Evolutionary conservation across 2,329 filamentous ascomycete species (phyloP).

Genomic region (Ophiostoma piceae): DNA sequence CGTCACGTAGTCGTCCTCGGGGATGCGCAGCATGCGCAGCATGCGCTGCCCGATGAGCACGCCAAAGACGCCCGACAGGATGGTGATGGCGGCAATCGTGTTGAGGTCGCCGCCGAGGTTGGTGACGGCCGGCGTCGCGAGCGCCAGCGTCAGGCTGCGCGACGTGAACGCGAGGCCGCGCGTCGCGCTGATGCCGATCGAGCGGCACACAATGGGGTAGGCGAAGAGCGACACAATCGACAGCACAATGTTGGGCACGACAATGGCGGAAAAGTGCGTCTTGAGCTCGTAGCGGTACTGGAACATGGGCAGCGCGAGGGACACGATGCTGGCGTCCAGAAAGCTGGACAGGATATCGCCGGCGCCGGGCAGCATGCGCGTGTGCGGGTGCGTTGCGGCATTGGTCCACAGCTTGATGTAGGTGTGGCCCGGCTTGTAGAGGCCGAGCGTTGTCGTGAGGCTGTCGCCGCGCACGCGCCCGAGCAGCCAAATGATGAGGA

Average conservation of each 20-base stretch:
- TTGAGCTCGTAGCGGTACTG: slow-evolving; percentile 53
- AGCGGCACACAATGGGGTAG: slow-evolving; percentile 52
- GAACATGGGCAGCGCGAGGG: slow-evolving; percentile 57
- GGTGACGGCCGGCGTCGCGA: slow-evolving; percentile 52
- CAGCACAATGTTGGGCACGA: slow-evolving; percentile 48
- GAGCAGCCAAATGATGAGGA: slow-evolving; percentile 50
- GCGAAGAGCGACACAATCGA: slow-evolving; percentile 51
- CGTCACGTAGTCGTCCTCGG: slow-evolving; percentile 59
- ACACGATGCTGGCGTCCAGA: slow-evolving; percentile 55
- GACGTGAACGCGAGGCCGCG: slow-evolving; percentile 52
- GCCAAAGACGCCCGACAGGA: slow-evolving; percentile 56
- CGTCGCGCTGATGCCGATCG: slow-evolving; percentile 49
- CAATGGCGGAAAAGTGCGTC: slow-evolving; percentile 49
- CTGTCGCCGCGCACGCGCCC: slow-evolving; percentile 41
- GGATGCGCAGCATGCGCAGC: slow-evolving; percentile 46
- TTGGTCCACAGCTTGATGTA: slow-evolving; percentile 50
- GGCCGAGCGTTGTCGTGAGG: slow-evolving; percentile 40
- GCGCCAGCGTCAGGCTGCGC: slow-evolving; percentile 53
- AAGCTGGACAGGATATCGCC: slow-evolving; percentile 52
- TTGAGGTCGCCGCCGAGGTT: slow-evolving; percentile 55
- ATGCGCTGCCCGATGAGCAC: slow-evolving; percentile 50
- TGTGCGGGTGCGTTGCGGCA: slow-evolving; percentile 22
- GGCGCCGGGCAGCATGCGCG: slow-evolving; percentile 43
- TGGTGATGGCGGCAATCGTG: slow-evolving; percentile 52
- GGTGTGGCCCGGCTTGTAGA: slow-evolving; percentile 49